Evolutionary conservation across 805 yeast species (phyloP), one percentile per base, ranked within the genome.

Genomic region (Candida cerambycidarum): DNA sequence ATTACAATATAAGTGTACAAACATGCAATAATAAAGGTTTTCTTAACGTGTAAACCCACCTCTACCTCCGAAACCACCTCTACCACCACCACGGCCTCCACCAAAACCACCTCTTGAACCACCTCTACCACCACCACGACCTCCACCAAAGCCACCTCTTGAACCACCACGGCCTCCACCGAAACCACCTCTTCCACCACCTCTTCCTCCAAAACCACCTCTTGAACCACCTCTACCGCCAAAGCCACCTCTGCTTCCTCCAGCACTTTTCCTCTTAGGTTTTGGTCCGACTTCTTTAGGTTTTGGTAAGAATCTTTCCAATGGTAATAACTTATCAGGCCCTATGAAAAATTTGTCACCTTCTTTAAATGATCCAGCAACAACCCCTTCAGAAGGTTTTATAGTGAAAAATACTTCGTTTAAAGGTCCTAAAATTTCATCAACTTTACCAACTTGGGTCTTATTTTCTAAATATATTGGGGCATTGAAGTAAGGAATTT

Each of bases 381-480:
- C 93, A 41, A 93, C 93, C 61, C 99, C 99, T 62, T 93, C 99
- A 40, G 86, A 76, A 44, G 97, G 93, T 71, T 93, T 93, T 56
- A 93, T 83, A 29, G 99, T 93, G 78, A 93, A 93, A 63, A 79
- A 92, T n/a, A 93, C 97, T 70, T 93, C 99, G 63, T 93, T 93
- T 63, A 93, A 71, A 37, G 99, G 98, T 39, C 99, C 99, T 54
- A 93, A 78, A 50, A 93, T 93, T 75, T 93, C 99, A 65, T 93
- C 99, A 45, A 93, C 96, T 67, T 93, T 93, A 58, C 99, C 99
- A 37, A 93, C 83, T 62, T 85, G 93, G 18, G 96, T 85, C 69
- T 93, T 93, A 77, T 93, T 92, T 65, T 93, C 98, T 55, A 93
- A 78, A 66, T 85, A 93, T 57, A 93, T 90, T 63, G 99, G 99